phyloP scores from a whole-genome alignment of 495 filamentous ascomycete genomes.

The Antarctomyces pellizariae region DNA sequence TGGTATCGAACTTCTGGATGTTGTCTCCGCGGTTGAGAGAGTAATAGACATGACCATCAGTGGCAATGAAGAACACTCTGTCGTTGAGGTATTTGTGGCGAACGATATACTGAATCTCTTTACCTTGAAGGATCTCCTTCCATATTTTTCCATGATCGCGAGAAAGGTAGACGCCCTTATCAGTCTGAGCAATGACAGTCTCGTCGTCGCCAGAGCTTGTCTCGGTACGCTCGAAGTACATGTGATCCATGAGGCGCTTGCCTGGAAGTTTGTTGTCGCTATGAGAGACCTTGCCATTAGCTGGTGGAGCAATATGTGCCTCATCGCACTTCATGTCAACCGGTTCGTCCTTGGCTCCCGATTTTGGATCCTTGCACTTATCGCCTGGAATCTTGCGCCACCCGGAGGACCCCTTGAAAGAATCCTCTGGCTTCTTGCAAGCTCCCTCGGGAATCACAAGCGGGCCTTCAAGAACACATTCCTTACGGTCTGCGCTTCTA shows the following conservation, averaged over 20 bases:
- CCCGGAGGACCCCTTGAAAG: constrained; percentile 63
- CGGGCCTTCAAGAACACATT: constrained; percentile 30
- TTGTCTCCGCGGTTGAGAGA: constrained; percentile 48
- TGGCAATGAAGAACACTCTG: constrained; percentile 63
- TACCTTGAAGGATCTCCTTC: constrained; percentile 33
- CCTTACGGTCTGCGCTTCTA: constrained; percentile 22
- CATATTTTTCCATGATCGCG: constrained; percentile 75
- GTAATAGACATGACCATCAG: constrained; percentile 42
- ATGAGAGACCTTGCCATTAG: constrained; percentile 35
- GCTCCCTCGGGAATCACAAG: constrained; percentile 28
- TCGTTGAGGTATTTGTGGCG: constrained; percentile 62
- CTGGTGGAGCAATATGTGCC: constrained; percentile 18
- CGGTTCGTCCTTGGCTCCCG: constrained; percentile 32
- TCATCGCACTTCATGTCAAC: constrained; percentile 32
- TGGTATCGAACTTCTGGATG: constrained; percentile 43
- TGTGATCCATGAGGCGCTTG: constrained; percentile 31
- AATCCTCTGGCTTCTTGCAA: constrained; percentile 43
- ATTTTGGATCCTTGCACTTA: constrained; percentile 37
- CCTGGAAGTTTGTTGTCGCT: constrained; percentile 32
- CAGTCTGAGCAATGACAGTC: constrained; percentile 62
- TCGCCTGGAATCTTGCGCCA: constrained; percentile 88
- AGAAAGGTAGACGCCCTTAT: constrained; percentile 38
- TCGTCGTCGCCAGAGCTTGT: constrained; percentile 42
- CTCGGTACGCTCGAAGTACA: constrained; percentile 65
- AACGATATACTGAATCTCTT: constrained; percentile 41